These are phyloP conservation scores for Aspergillus funiculosus DNA, from an alignment of 495 filamentous ascomycete genomes.

Conservation along the genomic window DNA sequence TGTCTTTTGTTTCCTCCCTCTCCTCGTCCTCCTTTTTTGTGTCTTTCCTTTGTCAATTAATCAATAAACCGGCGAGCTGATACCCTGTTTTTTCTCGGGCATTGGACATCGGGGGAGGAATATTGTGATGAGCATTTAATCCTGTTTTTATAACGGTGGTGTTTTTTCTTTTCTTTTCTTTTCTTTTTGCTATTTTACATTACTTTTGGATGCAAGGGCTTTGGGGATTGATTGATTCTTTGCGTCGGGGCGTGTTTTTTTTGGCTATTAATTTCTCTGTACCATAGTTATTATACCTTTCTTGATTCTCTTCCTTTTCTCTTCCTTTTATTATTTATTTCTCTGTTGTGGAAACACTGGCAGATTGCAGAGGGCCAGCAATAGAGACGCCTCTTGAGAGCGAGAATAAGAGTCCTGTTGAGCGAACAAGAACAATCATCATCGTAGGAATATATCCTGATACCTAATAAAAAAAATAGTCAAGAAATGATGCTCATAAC, in stretches of 20 bases:
- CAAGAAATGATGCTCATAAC: not conserved
- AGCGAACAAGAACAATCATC: too few species aligned
- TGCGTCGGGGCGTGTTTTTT: constrained; percentile 2
- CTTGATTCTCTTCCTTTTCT: constrained; percentile 13
- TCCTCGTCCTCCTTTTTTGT: constrained; percentile 11
- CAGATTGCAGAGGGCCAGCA: constrained; percentile 7
- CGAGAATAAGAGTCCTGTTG: too few species aligned
- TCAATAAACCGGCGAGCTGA: constrained; percentile 22
- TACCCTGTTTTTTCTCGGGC: constrained; percentile 23
- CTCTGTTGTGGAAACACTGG: constrained; percentile 12
- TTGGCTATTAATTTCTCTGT: constrained; percentile 18
- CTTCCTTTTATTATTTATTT: constrained; percentile 12
- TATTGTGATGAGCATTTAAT: constrained; percentile 22
- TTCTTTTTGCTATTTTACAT: too few species aligned
- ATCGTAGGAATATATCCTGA: too few species aligned
- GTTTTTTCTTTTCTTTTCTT: too few species aligned
- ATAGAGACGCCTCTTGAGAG: too few species aligned
- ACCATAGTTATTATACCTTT: constrained; percentile 21
- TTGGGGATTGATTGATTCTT: constrained; percentile 10
- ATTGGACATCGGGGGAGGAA: constrained; percentile 18
- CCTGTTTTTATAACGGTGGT: constrained; percentile 18
- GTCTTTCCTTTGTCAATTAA: constrained; percentile 12
- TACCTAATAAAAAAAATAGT: too few species aligned
- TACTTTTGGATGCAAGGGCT: constrained; percentile 12
- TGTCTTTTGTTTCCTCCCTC: constrained; percentile 6